Evolutionary conservation across 2,329 filamentous ascomycete species (phyloP), one percentile per base, ranked within the genome.

Genomic region (Sclerotinia glacialis): DNA sequence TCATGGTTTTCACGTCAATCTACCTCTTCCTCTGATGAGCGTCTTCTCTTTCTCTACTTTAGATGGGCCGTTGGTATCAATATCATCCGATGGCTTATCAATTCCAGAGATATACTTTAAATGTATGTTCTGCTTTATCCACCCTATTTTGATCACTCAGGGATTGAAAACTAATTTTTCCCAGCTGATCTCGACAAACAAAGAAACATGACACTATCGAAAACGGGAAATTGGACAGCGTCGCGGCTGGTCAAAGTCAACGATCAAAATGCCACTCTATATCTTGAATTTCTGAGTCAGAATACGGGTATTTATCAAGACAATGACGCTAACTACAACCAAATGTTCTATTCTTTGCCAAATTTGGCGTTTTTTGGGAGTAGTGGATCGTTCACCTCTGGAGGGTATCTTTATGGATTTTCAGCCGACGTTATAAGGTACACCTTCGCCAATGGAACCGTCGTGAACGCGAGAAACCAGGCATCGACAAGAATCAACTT

Each of bases 1-100:
- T 71, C 85, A 88, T 62, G 78, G 78, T 2, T 86, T 81, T 70
- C 75, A 81, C 18, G 84, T 69, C 77, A 81, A 16, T 78, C 85
- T 65, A 18, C 61, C 40, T 80, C 78, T 55, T 78, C 83, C 3
- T 84, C 86, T 77, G 79, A 70, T 69, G 86, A 71, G 68, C 78
- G 78, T 34, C 78, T 83, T 26, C 77, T 76, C n/a, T 72, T 84
- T 72, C 77, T 42, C 37, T 18, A 63, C 46, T 26, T 18, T 31
- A 21, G 46, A 52, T 60, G 55, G 55, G 5, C 50, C 58, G 16
- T 78, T 89, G 0, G 83, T 88, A 0, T 88, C 86, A 0, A 80
- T 88, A 9, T 88, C 86, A 1, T 67, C 76, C 2, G 85, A 89
- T 73, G 86, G 86, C 11, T 74, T 79, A 18, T 79, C 82, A 64